Conservation (phyloP, 768 basidiomycete species). For the Zangia roseola region DNA sequence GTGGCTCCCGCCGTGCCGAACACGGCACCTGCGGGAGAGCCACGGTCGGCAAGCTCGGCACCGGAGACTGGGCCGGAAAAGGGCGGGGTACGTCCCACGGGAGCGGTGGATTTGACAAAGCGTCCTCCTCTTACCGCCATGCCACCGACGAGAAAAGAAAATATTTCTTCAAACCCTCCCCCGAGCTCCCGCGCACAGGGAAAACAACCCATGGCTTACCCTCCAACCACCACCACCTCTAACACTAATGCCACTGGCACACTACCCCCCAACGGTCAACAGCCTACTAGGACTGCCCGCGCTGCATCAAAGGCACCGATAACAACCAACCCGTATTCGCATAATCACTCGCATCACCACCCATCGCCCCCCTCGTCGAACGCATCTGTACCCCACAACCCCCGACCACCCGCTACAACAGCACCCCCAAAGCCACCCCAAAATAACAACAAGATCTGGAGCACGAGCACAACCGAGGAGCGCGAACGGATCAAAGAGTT, state of each 20-base stretch:
- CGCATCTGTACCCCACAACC: constrained; percentile 33
- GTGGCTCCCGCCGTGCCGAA: constrained; percentile 28
- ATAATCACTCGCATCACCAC: constrained; percentile 53
- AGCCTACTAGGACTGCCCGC: constrained; percentile 40
- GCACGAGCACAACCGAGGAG: constrained; percentile 87
- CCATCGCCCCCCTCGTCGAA: constrained; percentile 44
- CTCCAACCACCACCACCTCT: constrained; percentile 24
- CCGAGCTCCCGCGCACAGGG: constrained; percentile 85
- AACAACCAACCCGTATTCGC: constrained; percentile 46
- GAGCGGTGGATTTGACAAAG: constrained; percentile 36
- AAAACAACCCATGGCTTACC: constrained; percentile 89
- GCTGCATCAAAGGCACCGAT: constrained; percentile 61
- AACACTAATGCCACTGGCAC: constrained; percentile 37
- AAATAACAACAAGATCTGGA: constrained; percentile 88
- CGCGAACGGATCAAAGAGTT: constrained; percentile 97
- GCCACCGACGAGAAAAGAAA: constrained; percentile 42
- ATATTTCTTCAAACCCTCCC: constrained; percentile 39
- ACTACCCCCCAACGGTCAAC: constrained; percentile 30
- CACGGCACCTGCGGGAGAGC: constrained; percentile 22
- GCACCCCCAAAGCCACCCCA: constrained; percentile 26
- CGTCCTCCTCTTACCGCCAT: constrained; percentile 41
- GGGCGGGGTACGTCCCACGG: constrained; percentile 32
- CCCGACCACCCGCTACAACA: constrained; percentile 29
- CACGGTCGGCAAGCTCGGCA: constrained; percentile 29
- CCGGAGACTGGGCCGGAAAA: constrained; percentile 35